These are phyloP conservation scores for Marsdenia floribunda DNA, from an alignment of 257 asterid genomes.

Conservation along the genomic window DNA sequence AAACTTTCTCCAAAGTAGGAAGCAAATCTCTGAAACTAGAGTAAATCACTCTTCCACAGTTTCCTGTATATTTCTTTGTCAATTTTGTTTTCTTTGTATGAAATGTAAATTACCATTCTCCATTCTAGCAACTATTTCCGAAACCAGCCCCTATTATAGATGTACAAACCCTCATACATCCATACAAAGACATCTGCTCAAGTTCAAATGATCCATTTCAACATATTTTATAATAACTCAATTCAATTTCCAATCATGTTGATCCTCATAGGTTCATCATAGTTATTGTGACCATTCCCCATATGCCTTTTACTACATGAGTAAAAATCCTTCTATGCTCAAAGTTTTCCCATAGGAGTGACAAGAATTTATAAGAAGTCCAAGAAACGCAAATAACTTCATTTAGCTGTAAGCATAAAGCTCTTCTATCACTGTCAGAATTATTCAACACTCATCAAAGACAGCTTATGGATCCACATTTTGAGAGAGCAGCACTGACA, in stretches of 20 bases:
- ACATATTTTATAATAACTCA: background rate
- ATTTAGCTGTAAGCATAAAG: background rate
- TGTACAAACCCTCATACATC: background rate
- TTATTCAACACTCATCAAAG: background rate
- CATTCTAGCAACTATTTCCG: background rate
- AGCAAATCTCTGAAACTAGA: slow-evolving; percentile 1
- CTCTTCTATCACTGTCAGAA: background rate
- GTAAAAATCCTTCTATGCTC: background rate
- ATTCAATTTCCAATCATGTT: background rate
- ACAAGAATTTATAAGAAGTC: background rate
- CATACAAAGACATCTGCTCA: no score
- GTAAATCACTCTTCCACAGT: background rate
- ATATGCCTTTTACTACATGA: background rate
- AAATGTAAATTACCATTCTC: background rate
- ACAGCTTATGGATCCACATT: background rate
- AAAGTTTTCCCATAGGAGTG: no score
- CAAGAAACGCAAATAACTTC: background rate
- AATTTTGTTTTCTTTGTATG: background rate
- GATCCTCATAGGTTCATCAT: background rate
- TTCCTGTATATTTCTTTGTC: background rate
- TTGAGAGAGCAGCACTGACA: background rate
- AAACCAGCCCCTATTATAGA: background rate
- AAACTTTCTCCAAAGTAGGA: background rate
- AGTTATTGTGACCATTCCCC: background rate
- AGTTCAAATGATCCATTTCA: background rate